These are phyloP conservation scores for Priceomyces melissophilus DNA, from an alignment of 805 yeast species.

Conservation along the genomic window DNA sequence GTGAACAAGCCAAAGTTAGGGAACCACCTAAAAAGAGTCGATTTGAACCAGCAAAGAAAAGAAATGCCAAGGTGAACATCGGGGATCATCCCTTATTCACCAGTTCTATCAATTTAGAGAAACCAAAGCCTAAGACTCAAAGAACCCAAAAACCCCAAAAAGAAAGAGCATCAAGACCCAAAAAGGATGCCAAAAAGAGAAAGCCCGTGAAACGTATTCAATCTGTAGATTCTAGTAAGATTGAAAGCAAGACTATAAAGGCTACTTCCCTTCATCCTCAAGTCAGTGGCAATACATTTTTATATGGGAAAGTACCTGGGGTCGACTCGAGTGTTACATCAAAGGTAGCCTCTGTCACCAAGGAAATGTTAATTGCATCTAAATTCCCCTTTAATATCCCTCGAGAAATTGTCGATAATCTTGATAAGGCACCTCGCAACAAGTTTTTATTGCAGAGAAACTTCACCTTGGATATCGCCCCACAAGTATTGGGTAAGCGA, in stretches of 20 bases:
- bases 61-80: slow-evolving; percentile 8
- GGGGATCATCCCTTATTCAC: slow-evolving; percentile 20
- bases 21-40: slow-evolving; percentile 3
- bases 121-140: slow-evolving; percentile 1
- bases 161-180: slow-evolving; percentile 2
- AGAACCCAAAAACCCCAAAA: background rate
- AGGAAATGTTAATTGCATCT: slow-evolving; percentile 33
- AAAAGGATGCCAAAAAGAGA: background rate
- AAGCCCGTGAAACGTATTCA: background rate
- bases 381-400: slow-evolving; percentile 42
- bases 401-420: slow-evolving; percentile 23
- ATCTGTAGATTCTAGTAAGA: slow-evolving; percentile 1
- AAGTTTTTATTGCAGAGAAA: slow-evolving; percentile 31
- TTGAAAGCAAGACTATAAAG: slow-evolving; percentile 5
- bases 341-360: slow-evolving; percentile 39
- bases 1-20: slow-evolving; percentile 5
- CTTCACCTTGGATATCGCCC: slow-evolving; percentile 23
- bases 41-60: background rate
- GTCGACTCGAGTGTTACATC: slow-evolving; percentile 24
- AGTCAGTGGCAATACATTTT: slow-evolving; percentile 26
- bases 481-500: slow-evolving; percentile 18
- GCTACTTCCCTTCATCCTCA: slow-evolving; percentile 15
- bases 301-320: slow-evolving; percentile 36
- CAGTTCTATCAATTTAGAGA: slow-evolving; percentile 4
- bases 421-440: slow-evolving; percentile 18